A percentile compares a stretch with the other conserved stretches of the same genome.
Conservation (phyloP, 2,329 filamentous ascomycete species). For the Pestalotiopsis sp. region DNA sequence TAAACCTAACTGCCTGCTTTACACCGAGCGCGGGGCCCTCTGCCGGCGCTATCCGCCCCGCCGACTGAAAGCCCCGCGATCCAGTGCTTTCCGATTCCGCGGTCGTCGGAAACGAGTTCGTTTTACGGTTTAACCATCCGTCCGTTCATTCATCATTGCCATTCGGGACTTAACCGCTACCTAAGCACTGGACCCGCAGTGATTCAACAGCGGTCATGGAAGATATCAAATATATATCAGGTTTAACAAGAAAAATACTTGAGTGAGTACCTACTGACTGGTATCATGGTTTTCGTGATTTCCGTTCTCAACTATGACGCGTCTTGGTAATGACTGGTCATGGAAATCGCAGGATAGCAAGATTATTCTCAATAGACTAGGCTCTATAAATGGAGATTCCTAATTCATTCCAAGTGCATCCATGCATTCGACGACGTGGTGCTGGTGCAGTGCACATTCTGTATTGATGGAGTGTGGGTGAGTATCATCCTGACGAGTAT, state of each 20-base stretch:
- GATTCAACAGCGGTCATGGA: not conserved
- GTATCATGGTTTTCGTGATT: too few relatives aligned
- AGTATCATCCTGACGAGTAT: not conserved
- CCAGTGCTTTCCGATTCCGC: constrained; percentile 9
- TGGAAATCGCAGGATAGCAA: too few relatives aligned
- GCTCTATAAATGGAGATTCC: too few relatives aligned
- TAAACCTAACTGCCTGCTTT: not conserved
- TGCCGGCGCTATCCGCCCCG: constrained; percentile 7
- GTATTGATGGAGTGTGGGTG: not conserved
- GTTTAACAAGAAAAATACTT: too few relatives aligned
- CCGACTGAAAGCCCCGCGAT: not conserved
- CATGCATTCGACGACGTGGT: not conserved
- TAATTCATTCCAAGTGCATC: too few relatives aligned
- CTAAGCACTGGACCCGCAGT: not conserved
- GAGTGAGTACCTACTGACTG: too few relatives aligned
- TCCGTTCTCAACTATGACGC: too few relatives aligned
- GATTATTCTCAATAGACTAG: too few relatives aligned
- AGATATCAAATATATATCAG: too few relatives aligned
- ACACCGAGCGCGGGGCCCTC: not conserved
- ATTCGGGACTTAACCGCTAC: not conserved
- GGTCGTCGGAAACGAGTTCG: not conserved
- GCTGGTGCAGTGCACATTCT: not conserved
- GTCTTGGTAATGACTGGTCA: too few relatives aligned
- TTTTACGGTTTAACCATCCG: not conserved
- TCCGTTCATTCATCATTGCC: not conserved